Evolutionary conservation across 306 rosid genomes (phyloP).

Genomic region (Dryas drummondii): DNA sequence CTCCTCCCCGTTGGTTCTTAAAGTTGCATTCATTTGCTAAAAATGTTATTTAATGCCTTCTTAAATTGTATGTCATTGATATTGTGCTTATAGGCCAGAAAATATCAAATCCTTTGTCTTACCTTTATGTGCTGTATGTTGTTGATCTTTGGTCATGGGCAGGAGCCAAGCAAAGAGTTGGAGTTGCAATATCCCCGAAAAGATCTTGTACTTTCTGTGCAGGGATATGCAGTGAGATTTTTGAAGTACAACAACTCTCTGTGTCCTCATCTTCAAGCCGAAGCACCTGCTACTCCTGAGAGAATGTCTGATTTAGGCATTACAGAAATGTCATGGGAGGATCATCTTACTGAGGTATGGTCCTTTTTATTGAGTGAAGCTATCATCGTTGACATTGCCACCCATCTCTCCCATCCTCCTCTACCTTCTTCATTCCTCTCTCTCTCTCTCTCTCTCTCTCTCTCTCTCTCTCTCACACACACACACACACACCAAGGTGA

Average conservation of each 20-base stretch:
- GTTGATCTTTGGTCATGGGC: constrained; percentile 42
- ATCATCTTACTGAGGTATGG: constrained; percentile 75
- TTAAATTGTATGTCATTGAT: neutral
- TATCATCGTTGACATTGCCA: constrained; percentile 15
- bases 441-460: neutral
- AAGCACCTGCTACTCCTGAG: constrained; percentile 82
- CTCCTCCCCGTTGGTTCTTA: constrained; percentile 11
- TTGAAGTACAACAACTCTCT: constrained; percentile 55
- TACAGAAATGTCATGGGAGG: constrained; percentile 74
- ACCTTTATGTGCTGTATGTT: constrained; percentile 18
- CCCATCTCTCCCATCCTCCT: constrained; percentile 3
- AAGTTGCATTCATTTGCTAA: constrained; percentile 19
- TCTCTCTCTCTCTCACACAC: neutral
- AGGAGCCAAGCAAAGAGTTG: constrained; percentile 57
- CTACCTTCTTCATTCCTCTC: too few species aligned
- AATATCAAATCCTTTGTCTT: constrained; percentile 9
- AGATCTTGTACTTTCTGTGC: constrained; percentile 42
- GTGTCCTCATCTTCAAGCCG: constrained; percentile 55
- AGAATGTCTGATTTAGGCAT: constrained; percentile 64
- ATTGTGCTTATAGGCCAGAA: constrained; percentile 17
- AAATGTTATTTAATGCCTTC: constrained; percentile 12
- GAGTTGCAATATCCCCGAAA: constrained; percentile 40
- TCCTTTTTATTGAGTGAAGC: constrained; percentile 18
- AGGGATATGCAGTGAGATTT: constrained; percentile 73
- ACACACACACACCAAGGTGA: neutral